Evolutionary conservation across 179 eudicot genomes (phyloP).

Genomic region (Nepenthes alata): DNA sequence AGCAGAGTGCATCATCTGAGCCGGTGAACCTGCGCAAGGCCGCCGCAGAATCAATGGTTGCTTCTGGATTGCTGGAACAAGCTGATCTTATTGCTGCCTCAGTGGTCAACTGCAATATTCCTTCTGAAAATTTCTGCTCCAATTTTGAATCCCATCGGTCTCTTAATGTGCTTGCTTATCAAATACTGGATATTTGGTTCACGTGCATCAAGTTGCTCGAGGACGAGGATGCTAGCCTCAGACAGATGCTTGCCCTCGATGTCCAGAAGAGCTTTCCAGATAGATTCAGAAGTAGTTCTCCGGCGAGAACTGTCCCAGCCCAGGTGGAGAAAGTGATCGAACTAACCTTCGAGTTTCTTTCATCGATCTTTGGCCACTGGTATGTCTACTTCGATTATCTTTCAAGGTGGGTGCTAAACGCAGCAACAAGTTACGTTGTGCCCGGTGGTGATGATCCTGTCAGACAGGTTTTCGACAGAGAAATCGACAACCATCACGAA

Average conservation of each 20-base stretch:
- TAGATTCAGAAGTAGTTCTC: slow-evolving; percentile 14
- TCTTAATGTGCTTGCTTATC: slow-evolving; percentile 35
- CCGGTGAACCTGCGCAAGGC: slow-evolving; percentile 72
- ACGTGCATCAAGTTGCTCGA: slow-evolving; percentile 77
- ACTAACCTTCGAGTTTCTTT: slow-evolving; percentile 59
- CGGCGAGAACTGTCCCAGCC: slow-evolving; percentile 33
- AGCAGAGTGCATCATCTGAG: slow-evolving; percentile 65
- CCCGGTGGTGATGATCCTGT: slow-evolving; percentile 74
- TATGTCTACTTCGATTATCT: slow-evolving; percentile 54
- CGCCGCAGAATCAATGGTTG: slow-evolving; percentile 73
- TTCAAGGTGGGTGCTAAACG: slow-evolving; percentile 38
- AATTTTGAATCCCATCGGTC: slow-evolving; percentile 20
- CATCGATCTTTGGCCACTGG: slow-evolving; percentile 70
- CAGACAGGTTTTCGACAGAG: slow-evolving; percentile 85
- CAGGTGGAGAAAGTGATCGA: slow-evolving; percentile 91
- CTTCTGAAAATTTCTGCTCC: slow-evolving; percentile 17
- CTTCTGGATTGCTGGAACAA: slow-evolving; percentile 75
- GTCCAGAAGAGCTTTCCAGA: slow-evolving; percentile 52
- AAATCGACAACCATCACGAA: slow-evolving; percentile 91
- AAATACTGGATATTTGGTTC: slow-evolving; percentile 59
- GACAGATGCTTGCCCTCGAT: slow-evolving; percentile 53
- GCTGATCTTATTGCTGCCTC: slow-evolving; percentile 39
- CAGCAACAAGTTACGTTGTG: slow-evolving; percentile 31
- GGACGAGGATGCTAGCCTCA: slow-evolving; percentile 70
- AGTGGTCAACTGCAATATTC: slow-evolving; percentile 20